A percentile compares a stretch with the other conserved stretches of the same genome.
Conservation (phyloP, 176 grass and related monocot genomes). For the Tuctoria greenei region DNA sequence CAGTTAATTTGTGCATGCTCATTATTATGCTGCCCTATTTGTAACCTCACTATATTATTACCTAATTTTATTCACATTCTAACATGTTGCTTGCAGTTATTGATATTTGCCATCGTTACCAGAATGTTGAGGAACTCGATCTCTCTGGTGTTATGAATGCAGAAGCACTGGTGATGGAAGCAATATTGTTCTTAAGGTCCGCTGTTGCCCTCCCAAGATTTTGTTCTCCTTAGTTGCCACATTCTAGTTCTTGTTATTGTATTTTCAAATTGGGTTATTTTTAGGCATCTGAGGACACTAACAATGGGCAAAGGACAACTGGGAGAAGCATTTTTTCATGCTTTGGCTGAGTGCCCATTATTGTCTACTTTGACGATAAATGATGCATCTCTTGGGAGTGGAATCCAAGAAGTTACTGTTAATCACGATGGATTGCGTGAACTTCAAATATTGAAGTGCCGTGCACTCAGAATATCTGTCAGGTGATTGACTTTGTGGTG, state of each 20-base stretch:
- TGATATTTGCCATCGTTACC: slow-evolving; percentile 73
- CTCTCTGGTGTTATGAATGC: slow-evolving; percentile 66
- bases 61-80: slow-evolving; percentile 1
- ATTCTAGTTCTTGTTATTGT: slow-evolving; percentile 16
- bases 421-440: slow-evolving; percentile 72
- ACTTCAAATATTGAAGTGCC: slow-evolving; percentile 82
- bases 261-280: slow-evolving; percentile 9
- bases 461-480: slow-evolving; percentile 77
- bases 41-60: not conserved
- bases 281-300: slow-evolving; percentile 72
- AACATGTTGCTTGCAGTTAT: slow-evolving; percentile 66
- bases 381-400: slow-evolving; percentile 75
- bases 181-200: slow-evolving; percentile 77
- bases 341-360: slow-evolving; percentile 58
- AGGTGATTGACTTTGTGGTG: slow-evolving; percentile 53
- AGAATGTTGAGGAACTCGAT: slow-evolving; percentile 67
- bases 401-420: slow-evolving; percentile 79
- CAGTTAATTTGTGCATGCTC: slow-evolving; percentile 9
- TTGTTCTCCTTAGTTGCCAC: slow-evolving; percentile 4
- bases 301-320: slow-evolving; percentile 74
- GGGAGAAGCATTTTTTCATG: slow-evolving; percentile 73
- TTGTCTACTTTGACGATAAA: slow-evolving; percentile 66
- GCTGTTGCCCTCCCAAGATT: not conserved
- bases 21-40: not conserved
- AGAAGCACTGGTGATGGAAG: slow-evolving; percentile 68